Conservation (phyloP, 2,329 filamentous ascomycete species). For the Nemania bipapillata region DNA sequence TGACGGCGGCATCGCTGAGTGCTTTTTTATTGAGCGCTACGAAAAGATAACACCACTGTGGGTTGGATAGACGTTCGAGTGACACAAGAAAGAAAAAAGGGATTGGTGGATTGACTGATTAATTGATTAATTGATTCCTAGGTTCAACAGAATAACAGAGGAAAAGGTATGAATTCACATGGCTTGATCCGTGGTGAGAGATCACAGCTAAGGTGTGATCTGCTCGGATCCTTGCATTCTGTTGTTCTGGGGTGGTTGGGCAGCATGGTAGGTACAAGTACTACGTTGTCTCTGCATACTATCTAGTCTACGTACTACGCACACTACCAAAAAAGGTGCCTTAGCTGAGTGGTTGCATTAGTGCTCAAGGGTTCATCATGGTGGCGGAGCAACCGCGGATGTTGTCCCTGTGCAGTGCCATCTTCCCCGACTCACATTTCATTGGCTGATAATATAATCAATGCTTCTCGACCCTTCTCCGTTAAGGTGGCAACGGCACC, state of each 20-base stretch:
- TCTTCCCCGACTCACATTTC: background rate
- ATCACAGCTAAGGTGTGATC: background rate
- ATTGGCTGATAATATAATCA: conserved; percentile 6
- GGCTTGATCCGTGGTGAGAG: background rate
- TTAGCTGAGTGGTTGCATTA: conserved; percentile 19
- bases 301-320: too few species aligned
- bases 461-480: conserved; percentile 1
- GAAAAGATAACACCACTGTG: background rate
- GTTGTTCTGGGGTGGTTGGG: conserved; percentile 12
- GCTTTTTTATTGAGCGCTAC: background rate
- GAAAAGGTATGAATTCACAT: background rate
- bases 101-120: too few species aligned
- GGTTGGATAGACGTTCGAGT: background rate
- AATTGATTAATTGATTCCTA: background rate
- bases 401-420: background rate
- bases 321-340: conserved; percentile 16
- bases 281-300: background rate
- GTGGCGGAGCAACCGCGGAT: conserved; percentile 26
- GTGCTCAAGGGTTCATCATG: background rate
- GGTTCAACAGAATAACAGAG: background rate
- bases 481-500: background rate
- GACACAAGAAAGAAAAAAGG: background rate
- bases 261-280: background rate
- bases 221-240: background rate
- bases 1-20: conserved; percentile 22